phyloP scores from a whole-genome alignment of 371 early-diverging fungal genomes.

The Mortierella sp. region DNA sequence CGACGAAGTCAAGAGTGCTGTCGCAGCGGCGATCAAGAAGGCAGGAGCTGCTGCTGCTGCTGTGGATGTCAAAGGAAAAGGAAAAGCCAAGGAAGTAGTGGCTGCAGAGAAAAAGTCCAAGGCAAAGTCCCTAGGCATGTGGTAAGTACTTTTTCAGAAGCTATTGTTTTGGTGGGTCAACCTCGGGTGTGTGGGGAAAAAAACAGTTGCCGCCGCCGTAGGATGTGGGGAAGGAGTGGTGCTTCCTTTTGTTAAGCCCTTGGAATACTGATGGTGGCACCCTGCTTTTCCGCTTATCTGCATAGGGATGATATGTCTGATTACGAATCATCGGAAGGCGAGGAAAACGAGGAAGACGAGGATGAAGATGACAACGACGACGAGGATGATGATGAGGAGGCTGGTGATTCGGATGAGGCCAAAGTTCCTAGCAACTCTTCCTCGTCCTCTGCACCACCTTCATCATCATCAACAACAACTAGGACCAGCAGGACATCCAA shows the following conservation, averaged over 20 bases:
- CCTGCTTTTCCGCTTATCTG: background rate
- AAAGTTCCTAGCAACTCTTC: constrained; percentile 20
- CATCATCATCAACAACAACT: constrained; percentile 12
- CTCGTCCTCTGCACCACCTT: constrained; percentile 18
- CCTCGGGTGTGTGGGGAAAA: no score
- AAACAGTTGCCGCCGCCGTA: no score
- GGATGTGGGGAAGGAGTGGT: no score
- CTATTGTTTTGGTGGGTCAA: constrained; percentile 12
- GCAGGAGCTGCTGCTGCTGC: constrained; percentile 9
- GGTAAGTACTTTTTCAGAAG: constrained; percentile 35
- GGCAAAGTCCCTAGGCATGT: constrained; percentile 46
- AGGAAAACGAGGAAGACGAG: constrained; percentile 45
- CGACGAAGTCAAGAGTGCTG: constrained; percentile 78
- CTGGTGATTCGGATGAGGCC: constrained; percentile 21
- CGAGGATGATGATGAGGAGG: constrained; percentile 31
- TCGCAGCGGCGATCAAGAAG: constrained; percentile 60
- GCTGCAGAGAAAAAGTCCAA: constrained; percentile 29
- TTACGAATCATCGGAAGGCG: constrained; percentile 57
- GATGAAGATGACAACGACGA: constrained; percentile 34
- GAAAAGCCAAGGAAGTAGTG: constrained; percentile 38
- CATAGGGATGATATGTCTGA: constrained; percentile 54
- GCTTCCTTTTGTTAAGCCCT: no score
- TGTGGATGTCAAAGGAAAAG: constrained; percentile 53
- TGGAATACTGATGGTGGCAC: no score
- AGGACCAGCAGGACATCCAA: background rate